Evolutionary conservation across 2,329 filamentous ascomycete species (phyloP), one percentile per base, ranked within the genome.

Genomic region (Colletotrichum karsti): DNA sequence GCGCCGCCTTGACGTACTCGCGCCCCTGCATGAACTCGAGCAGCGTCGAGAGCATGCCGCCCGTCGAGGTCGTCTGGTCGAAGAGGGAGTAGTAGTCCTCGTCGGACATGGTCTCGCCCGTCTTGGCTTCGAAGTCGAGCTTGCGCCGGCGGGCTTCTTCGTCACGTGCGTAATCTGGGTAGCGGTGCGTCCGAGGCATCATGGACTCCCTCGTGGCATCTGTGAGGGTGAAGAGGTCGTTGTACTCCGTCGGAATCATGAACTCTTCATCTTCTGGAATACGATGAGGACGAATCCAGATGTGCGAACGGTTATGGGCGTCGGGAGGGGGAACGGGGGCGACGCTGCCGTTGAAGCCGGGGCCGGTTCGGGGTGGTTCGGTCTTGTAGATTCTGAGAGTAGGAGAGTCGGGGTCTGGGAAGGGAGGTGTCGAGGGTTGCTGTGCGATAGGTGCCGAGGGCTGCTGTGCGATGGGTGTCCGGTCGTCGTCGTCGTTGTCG

Each of bases 21-120:
- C 63, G 63, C 39, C 69, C 69, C 39, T 60, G 53, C 41, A 63
- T 67, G 54, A 59, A 71, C 56, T 68, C 63, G 6, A 60, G 56
- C 6, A 68, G 56, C 18, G 35, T 54, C 15, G 64, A 69, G 22
- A 68, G 18, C 54, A 69, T 59, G 8, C 69, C 69, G n/a, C 70
- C 69, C 20, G 69, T 71, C n/a, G 58, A 20, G 7, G 24, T 63
- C 55, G 63, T 55, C 20, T 63, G 68, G 35, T 70, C 59, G 39
- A 60, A 68, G 44, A 71, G 51, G 56, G 55, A 39, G 51, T 64
- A 66, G 37, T 53, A 69, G 30, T 57, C 61, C 5, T 54, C 51
- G 37, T 65, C 56, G 4, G 56, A 58, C 35, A 70, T 57, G 44
- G 26, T 54, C 39, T 70, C 61, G 50, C 69, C 69, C 22, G 66